Base-by-base conservation (phyloP, 176 grass and related monocot species). In the Rhynchospora tenuis region DNA sequence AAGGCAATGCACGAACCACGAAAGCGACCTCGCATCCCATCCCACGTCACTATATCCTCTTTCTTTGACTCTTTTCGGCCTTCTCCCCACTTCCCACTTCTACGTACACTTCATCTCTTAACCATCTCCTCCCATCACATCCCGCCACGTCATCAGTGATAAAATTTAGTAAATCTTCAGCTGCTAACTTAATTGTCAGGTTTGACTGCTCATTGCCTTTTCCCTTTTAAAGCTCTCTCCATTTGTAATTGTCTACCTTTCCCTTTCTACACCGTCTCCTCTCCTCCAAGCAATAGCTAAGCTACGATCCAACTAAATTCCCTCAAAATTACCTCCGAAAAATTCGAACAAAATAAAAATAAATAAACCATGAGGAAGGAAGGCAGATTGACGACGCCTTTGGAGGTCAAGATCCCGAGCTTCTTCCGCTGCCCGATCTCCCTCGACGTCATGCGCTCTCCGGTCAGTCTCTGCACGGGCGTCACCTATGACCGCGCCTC, bases 371-470 rank as follows among this genome's bases (percentile, higher is more conserved):
- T 88, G 88, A 72, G 85, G 11, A 83, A 79, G 71, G 87, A 78
- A 23, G 85, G 86, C 29, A 88, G 81, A 82, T 51, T 77, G 24
- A 83, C 57, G 19, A 78, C 81, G 0, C 68, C 90, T 0, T 86
- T 99, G 8, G 86, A 92, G 88, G 89, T 95, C 29, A 95, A 92
- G 77, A 67, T 99, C 78, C 96, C 93, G 45, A 91, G 83, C 84
- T 92, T 88, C 86, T 99, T 99, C 89, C 88, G 86, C 51, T 99
- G 96, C 80, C 96, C 96, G 2, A 99, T 99, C 83, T 99, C 96
- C 1, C 89, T 99, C 0, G 93, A 99, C 66, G 93, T 99, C n/a
- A 99, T 99, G 96, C 85, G 89, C 13, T 99, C 96, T 27, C 96
- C 96, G 45, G 96, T 99, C 2, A 95, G 93, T 87, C 93, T 99